These are phyloP conservation scores for Cladosporium sp. DNA, from an alignment of 2,329 filamentous ascomycete genomes.

Conservation along the genomic window DNA sequence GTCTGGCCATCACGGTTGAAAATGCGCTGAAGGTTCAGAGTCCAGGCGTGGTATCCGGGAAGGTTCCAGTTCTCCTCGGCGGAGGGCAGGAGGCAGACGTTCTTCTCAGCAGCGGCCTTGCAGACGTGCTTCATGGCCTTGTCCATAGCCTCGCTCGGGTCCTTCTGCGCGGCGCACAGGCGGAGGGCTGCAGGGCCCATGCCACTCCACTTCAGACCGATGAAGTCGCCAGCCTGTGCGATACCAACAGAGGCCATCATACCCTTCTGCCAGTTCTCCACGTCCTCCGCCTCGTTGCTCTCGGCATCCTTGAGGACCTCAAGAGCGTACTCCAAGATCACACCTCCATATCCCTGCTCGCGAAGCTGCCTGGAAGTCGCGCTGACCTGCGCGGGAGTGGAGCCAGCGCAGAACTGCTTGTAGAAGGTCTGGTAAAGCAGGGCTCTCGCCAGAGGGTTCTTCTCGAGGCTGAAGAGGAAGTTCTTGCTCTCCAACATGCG, in stretches of 20 bases:
- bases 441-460: constrained; percentile 65
- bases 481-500: constrained; percentile 66
- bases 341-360: constrained; percentile 72
- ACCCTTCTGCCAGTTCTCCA: constrained; percentile 67
- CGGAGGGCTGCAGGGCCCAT: constrained; percentile 70
- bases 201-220: constrained; percentile 69
- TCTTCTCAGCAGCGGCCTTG: constrained; percentile 62
- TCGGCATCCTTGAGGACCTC: constrained; percentile 64
- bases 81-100: constrained; percentile 74
- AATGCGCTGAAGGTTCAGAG: constrained; percentile 54
- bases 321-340: constrained; percentile 78
- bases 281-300: constrained; percentile 56
- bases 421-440: constrained; percentile 82
- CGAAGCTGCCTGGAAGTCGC: constrained; percentile 63
- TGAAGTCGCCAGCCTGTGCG: constrained; percentile 48
- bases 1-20: constrained; percentile 50
- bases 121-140: constrained; percentile 72
- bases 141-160: constrained; percentile 61
- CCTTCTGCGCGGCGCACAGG: constrained; percentile 58
- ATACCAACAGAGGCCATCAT: constrained; percentile 67
- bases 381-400: constrained; percentile 64
- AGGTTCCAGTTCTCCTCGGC: constrained; percentile 81
- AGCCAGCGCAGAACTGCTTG: constrained; percentile 85
- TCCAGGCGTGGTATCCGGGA: constrained; percentile 76
- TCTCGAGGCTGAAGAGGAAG: constrained; percentile 67